Evolutionary conservation across 2,329 filamentous ascomycete species (phyloP).

Genomic region (Calonectria henricotiae): DNA sequence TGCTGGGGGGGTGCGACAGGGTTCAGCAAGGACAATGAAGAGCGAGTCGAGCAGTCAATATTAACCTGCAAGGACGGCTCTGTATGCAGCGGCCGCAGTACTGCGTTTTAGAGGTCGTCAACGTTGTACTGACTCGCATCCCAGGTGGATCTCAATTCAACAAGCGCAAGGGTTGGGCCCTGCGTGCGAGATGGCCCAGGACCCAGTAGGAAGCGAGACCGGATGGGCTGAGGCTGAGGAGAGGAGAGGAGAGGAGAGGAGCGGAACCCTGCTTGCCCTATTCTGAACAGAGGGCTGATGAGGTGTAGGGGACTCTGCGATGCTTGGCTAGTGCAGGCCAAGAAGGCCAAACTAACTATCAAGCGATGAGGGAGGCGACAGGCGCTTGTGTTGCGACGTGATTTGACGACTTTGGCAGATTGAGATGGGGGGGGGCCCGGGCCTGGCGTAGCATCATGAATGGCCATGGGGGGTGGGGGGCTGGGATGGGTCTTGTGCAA

Average conservation of each 20-base stretch:
- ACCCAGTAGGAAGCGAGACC: constrained; percentile 26
- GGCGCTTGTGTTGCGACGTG: constrained; percentile 23
- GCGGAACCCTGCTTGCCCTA: constrained; percentile 12
- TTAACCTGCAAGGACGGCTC: constrained; percentile 17
- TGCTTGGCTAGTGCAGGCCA: constrained; percentile 1
- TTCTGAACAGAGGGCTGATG: constrained; percentile 8
- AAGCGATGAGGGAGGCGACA: constrained; percentile 11
- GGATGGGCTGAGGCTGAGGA: constrained; percentile 24
- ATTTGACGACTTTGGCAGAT: constrained; percentile 29
- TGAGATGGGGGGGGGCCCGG: constrained; percentile 15
- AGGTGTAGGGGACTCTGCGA: constrained; percentile 11
- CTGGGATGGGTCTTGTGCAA: constrained; percentile 20
- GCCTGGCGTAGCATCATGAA: constrained; percentile 22
- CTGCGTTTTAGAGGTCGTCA: constrained; percentile 17
- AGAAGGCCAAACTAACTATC: constrained; percentile 21
- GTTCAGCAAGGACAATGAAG: constrained; percentile 18
- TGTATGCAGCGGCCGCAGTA: constrained; percentile 19
- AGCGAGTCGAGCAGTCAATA: constrained; percentile 2
- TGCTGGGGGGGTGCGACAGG: neutral
- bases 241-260: constrained; percentile 1
- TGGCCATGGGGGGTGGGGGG: neutral
- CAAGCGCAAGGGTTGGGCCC: constrained; percentile 17
- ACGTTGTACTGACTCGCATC: constrained; percentile 25
- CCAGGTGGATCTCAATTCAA: constrained; percentile 23
- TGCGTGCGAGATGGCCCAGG: constrained; percentile 1